Evolutionary conservation across 805 yeast genomes (phyloP), one percentile per base, ranked within the genome.

Genomic region (Cyberlindnera bimundalis): DNA sequence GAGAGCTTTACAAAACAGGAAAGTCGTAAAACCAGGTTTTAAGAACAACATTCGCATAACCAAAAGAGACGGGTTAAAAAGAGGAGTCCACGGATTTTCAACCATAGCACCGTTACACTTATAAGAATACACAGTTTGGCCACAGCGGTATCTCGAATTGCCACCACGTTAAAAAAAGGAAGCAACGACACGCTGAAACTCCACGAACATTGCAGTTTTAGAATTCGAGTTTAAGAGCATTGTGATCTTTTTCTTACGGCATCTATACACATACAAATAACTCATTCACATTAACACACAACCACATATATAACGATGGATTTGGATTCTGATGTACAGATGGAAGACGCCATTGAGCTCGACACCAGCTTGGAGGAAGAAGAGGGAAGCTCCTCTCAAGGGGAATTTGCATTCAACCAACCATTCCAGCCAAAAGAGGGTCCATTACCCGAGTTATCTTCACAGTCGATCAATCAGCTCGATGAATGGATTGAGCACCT

Each of bases 401-500:
- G 63, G 5, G 68, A 66, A 16, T 66, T 62, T 35, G 66, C 68
- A 6, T 66, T 64, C 50, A 56, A 62, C 39, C 66, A 61, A 45
- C 63, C 69, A 14, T 54, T 58, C 47, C 40, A 41, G 30, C 71
- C 70, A 23, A 59, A 63, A 48, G 68, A 61, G 36, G 64, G 64
- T 36, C 60, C 61, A 26, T 19, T 65, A 24, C 64, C 65, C 27
- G 65, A 65, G 43, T 53, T 71, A 33, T 64, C 70, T 33, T 41
- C 65, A 3, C 60, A 73, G 35, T 75, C 70, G 48, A 71, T 82
- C 46, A 74, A 76, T 52, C 90, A 86, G 55, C 69, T 90, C 53
- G 96, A 90, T 53, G 78, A 76, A 49, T 89, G 96, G 96, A 85
- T 89, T 54, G 91, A 81, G 50, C 81, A 78, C 59, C 68, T 89